Base-by-base conservation (phyloP, 805 yeast species). In the Kazachstania psychrophila region DNA sequence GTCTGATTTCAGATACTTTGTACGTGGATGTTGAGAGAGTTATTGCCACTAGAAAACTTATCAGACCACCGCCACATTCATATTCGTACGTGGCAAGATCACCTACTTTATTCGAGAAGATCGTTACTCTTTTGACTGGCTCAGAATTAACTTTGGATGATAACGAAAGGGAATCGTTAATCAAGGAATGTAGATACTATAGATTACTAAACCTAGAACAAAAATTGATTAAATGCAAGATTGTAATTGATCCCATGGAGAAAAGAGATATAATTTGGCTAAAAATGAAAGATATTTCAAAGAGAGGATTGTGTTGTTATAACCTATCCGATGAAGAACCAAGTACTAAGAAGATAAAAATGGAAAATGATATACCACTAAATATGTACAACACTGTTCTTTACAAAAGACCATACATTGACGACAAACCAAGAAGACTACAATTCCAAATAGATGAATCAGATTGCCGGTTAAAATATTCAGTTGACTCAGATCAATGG, bases 21-120 rank as follows among this genome's bases (percentile, higher is more conserved):
- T 64, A 74, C 40, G 54, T 63, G 3, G 78, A 76, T 41, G 70
- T 76, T 9, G 65, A 70, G 17, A 62, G 64, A 14, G 45, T 65
- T 9, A 39, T 59, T 59, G 37, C 53, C 12, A 45, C 54, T 6
- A 62, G 60, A 35, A 64, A 69, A 25, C 57, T 78, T 46, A 58
- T 81, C 3, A 61, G 95, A 26, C 96, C 96, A 1, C 94, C 95
- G 3, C 85, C 92, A 1, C 81, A 77, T 3, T 64, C 68, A 1
- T 69, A 69, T 3, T 64, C 68, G 1, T 69, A 68, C 3, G 59
- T 70, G 3, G 60, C 68, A 24, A 64, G 86, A 42, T 70, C 78
- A 2, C 69, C 79, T 0, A 54, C 49, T 15, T 53, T 74, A 37
- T 86, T 78, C 52, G 62, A 53, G 14, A 78, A 73, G 31, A 48